Evolutionary conservation across 345 rosid genomes (phyloP).

Genomic region (Hibiscus trionum): DNA sequence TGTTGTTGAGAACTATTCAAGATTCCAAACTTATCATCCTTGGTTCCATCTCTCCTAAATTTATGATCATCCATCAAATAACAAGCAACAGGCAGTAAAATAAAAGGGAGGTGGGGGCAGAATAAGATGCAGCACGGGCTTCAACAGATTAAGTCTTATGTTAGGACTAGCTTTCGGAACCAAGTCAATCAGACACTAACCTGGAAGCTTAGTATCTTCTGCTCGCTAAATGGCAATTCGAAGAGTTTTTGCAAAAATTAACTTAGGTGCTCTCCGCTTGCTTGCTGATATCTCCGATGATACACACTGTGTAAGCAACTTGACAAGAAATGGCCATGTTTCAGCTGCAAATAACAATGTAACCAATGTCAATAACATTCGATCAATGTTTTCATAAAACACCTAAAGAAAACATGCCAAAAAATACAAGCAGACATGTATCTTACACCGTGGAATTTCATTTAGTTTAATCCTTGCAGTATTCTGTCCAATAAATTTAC

Average conservation of each 20-base stretch:
- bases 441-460: slow-evolving; percentile 71
- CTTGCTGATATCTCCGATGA: slow-evolving; percentile 63
- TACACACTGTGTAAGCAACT: slow-evolving; percentile 60
- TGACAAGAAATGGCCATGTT: slow-evolving; percentile 76
- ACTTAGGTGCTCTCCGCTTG: slow-evolving; percentile 65
- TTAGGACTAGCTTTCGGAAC: neutral
- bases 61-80: slow-evolving; percentile 14
- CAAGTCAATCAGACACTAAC: slow-evolving; percentile 28
- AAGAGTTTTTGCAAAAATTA: slow-evolving; percentile 54
- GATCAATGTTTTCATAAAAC: neutral
- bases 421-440: neutral
- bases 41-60: slow-evolving; percentile 62
- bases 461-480: slow-evolving; percentile 56
- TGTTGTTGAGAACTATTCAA: slow-evolving; percentile 53
- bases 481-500: slow-evolving; percentile 55
- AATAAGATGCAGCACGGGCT: neutral
- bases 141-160: neutral
- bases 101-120: neutral
- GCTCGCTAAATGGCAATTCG: slow-evolving; percentile 63
- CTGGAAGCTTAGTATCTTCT: slow-evolving; percentile 58
- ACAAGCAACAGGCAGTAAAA: neutral
- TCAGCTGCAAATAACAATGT: slow-evolving; percentile 58
- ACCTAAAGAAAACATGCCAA: neutral
- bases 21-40: slow-evolving; percentile 66
- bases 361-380: slow-evolving; percentile 3